Conservation (phyloP, 805 yeast genomes). For the Starmerella apis region DNA sequence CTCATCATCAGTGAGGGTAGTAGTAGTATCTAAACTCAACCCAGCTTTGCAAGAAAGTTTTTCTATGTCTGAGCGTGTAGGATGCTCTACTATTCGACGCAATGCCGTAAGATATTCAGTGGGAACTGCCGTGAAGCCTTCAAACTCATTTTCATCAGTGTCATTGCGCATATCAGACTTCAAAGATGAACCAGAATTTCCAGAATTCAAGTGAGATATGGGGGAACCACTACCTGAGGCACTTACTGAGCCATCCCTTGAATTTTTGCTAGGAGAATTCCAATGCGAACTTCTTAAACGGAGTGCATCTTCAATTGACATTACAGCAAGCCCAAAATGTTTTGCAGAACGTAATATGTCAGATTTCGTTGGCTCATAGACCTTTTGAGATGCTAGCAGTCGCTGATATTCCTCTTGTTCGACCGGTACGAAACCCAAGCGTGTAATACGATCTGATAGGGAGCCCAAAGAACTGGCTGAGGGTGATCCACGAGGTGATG, state of each 20-base stretch:
- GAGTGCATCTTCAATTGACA: slow-evolving; percentile 39
- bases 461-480: slow-evolving; percentile 24
- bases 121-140: slow-evolving; percentile 28
- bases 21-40: slow-evolving; percentile 17
- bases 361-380: slow-evolving; percentile 30
- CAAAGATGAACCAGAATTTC: not conserved
- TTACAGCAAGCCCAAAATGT: slow-evolving; percentile 36
- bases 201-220: not conserved
- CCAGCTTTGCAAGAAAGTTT: slow-evolving; percentile 27
- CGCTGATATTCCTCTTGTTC: slow-evolving; percentile 32
- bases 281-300: slow-evolving; percentile 22
- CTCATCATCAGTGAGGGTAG: slow-evolving; percentile 21
- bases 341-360: slow-evolving; percentile 35
- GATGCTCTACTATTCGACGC: slow-evolving; percentile 29
- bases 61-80: slow-evolving; percentile 27
- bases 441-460: slow-evolving; percentile 28
- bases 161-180: not conserved
- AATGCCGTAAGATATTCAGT: slow-evolving; percentile 28
- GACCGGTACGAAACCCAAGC: slow-evolving; percentile 32
- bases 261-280: slow-evolving; percentile 5
- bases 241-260: not conserved
- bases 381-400: slow-evolving; percentile 28
- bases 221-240: not conserved
- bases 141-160: slow-evolving; percentile 4
- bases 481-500: slow-evolving; percentile 11